Base-by-base conservation (phyloP, 1,284 basidiomycete species). In the Meira miltonrushii region DNA sequence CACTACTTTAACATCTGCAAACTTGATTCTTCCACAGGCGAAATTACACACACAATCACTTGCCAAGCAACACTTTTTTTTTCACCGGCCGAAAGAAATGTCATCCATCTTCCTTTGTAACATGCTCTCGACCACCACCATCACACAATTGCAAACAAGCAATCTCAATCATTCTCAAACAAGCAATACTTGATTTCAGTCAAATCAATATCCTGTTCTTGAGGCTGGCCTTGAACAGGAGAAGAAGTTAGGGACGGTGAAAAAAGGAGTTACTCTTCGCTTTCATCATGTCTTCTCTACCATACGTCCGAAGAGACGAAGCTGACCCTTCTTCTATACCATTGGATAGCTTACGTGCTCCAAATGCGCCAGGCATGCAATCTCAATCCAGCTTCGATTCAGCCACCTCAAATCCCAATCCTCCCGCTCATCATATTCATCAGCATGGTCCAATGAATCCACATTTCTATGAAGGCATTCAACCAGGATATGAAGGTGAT, bases 371-470 rank as follows among this genome's bases (percentile, higher is more conserved):
- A 48, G 28, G 28, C 3, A 51, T 48, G 23, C 57, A 53, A 4
- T 58, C 55, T 8, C 25, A 51, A 28, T 38, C 51, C 1, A 39
- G 23, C 1, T 40, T 37, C 17, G 54, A 52, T 37, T 64, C 67
- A 5, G 15, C 58, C 44, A 23, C 38, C 5, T 8, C 12, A 8
- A 43, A 41, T 11, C 54, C 44, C 8, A 44, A 58, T 19, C 59
- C 69, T 44, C 71, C 68, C 1, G 60, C 68, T 11, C 71, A 71
- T 33, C 64, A 66, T 43, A 41, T 64, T 6, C 69, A 69, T 43
- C 57, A 60, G 7, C 69, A 67, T 25, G 61, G 59, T 38, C 17
- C 47, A 28, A 57, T 61, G 44, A 71, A 71, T 37, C 53, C 62
- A 12, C 38, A 66, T 57, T 71, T 55, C 49, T 68, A 59, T 33